Conservation (phyloP, 2,329 filamentous ascomycete species). For the Fusarium sp. region DNA sequence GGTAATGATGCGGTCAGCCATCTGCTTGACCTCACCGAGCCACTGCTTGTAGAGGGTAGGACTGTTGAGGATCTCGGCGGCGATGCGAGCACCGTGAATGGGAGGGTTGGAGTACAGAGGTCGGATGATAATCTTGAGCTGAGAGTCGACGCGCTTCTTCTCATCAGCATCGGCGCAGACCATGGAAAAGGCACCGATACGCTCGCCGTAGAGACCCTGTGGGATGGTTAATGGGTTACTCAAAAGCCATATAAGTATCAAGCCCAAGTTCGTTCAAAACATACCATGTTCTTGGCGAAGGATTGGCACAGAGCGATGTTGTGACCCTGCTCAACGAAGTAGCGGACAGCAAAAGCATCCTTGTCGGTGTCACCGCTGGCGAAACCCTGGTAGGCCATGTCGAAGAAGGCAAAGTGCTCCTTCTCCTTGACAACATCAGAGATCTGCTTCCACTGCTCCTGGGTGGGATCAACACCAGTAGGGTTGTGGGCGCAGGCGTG, state of each 20-base stretch:
- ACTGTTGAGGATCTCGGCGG: constrained; percentile 91
- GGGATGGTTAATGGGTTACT: constrained; percentile 19
- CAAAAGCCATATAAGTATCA: not conserved
- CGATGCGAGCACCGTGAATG: constrained; percentile 94
- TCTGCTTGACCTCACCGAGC: constrained; percentile 96
- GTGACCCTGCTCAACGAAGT: constrained; percentile 95
- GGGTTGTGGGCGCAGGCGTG: constrained; percentile 99
- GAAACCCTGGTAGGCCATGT: constrained; percentile 99
- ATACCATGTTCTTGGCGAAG: constrained; percentile 99
- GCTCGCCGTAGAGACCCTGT: constrained; percentile 96
- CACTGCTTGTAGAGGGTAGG: constrained; percentile 89
- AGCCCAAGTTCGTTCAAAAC: constrained; percentile 36
- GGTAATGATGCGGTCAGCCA: constrained; percentile 99
- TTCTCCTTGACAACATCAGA: constrained; percentile 86
- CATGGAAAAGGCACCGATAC: constrained; percentile 95
- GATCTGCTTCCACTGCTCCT: constrained; percentile 93
- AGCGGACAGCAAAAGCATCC: constrained; percentile 92
- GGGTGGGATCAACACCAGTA: constrained; percentile 93
- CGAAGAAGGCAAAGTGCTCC: constrained; percentile 95
- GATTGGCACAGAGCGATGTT: constrained; percentile 89
- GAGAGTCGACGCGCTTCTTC: constrained; percentile 95
- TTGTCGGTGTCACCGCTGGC: constrained; percentile 91
- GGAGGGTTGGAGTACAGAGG: constrained; percentile 99
- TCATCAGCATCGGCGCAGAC: constrained; percentile 87
- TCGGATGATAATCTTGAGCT: constrained; percentile 98